phyloP scores from a whole-genome alignment of 768 basidiomycete species.

The Postia placenta region DNA sequence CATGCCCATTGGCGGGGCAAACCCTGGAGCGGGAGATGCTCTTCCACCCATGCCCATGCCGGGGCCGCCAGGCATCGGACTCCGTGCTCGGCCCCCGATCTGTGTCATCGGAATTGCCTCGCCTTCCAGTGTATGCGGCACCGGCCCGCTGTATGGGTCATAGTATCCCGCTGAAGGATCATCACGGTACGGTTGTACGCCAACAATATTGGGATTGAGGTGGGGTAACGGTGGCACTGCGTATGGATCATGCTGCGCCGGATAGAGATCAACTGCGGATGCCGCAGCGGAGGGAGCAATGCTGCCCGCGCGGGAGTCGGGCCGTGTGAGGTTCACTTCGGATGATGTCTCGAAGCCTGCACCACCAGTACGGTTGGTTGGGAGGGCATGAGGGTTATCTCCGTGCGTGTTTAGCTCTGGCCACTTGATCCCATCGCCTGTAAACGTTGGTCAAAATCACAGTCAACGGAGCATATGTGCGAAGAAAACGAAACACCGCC shows the following conservation, averaged over 20 bases:
- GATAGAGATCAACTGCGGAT: conserved; percentile 38
- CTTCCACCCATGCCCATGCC: conserved; percentile 4
- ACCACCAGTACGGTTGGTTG: conserved; percentile 63
- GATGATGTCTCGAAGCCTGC: conserved; percentile 69
- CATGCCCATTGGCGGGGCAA: neutral
- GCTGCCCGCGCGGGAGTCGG: conserved; percentile 37
- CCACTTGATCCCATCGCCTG: conserved; percentile 88
- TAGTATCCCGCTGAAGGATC: conserved; percentile 54
- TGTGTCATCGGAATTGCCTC: conserved; percentile 79
- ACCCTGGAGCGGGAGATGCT: conserved; percentile 9
- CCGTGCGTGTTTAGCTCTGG: conserved; percentile 73
- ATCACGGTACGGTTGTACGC: conserved; percentile 58
- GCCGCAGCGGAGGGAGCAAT: conserved; percentile 36
- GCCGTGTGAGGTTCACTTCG: conserved; percentile 50
- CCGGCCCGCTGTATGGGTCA: conserved; percentile 78
- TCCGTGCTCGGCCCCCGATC: conserved; percentile 23
- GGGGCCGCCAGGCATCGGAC: conserved; percentile 12
- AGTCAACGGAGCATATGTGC: too few relatives aligned
- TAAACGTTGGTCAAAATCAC: conserved; percentile 7
- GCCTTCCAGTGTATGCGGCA: conserved; percentile 54
- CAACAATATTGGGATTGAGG: conserved; percentile 53
- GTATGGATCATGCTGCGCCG: conserved; percentile 55
- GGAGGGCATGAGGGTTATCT: conserved; percentile 41
- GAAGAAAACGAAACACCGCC: too few relatives aligned
- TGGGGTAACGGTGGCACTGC: conserved; percentile 81